Conservation (phyloP, 2,329 filamentous ascomycete genomes). For the Verticillium dahliae region DNA sequence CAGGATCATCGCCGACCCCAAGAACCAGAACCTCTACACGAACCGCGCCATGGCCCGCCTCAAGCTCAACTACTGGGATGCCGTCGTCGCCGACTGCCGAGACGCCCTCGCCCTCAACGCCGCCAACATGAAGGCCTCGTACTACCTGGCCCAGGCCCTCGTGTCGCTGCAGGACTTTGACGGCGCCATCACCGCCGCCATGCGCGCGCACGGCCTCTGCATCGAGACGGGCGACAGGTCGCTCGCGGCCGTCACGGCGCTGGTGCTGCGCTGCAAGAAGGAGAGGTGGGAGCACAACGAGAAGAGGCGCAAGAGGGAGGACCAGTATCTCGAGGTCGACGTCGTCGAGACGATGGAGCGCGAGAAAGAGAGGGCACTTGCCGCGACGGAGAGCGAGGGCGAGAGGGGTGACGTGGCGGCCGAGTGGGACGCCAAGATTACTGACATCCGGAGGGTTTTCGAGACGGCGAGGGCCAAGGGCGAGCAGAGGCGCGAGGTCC, state of each 20-base stretch:
- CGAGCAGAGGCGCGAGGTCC: constrained; percentile 52
- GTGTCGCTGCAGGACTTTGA: constrained; percentile 66
- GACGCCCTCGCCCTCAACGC: constrained; percentile 63
- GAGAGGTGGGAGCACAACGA: constrained; percentile 77
- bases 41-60: constrained; percentile 83
- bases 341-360: constrained; percentile 44
- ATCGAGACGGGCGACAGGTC: constrained; percentile 57
- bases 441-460: constrained; percentile 39
- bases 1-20: constrained; percentile 71
- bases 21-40: constrained; percentile 75
- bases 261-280: constrained; percentile 77
- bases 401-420: constrained; percentile 39
- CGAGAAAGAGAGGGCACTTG: constrained; percentile 36
- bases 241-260: constrained; percentile 62
- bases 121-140: constrained; percentile 72
- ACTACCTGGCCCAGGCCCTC: constrained; percentile 78
- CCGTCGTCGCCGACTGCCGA: constrained; percentile 70
- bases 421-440: constrained; percentile 41
- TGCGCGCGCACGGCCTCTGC: constrained; percentile 67
- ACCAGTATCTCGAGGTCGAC: constrained; percentile 53
- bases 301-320: constrained; percentile 47
- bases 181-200: constrained; percentile 64
- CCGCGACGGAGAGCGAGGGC: constrained; percentile 32
- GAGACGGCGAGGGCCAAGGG: constrained; percentile 38
- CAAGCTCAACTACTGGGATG: constrained; percentile 66